phyloP scores from a whole-genome alignment of 2,329 filamentous ascomycete species.

The Phoma sp. region DNA sequence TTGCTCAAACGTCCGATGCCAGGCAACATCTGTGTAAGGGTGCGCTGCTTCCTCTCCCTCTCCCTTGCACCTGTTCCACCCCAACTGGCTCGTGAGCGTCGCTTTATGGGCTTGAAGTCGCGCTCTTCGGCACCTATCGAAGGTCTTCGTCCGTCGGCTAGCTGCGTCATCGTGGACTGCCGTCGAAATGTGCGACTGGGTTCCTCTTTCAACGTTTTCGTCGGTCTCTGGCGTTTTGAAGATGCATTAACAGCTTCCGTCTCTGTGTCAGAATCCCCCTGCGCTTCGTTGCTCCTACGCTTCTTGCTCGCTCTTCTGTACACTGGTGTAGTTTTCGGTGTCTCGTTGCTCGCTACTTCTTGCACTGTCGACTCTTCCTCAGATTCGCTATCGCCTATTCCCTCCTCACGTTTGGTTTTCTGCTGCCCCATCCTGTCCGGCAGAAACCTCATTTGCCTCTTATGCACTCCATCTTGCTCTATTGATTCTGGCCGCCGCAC shows the following conservation, averaged over 20 bases:
- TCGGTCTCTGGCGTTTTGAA: conserved; percentile 32
- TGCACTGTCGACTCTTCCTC: not conserved
- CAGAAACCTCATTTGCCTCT: conserved; percentile 38
- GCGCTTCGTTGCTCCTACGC: conserved; percentile 18
- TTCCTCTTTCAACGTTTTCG: conserved; percentile 8
- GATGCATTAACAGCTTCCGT: conserved; percentile 9
- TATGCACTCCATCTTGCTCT: conserved; percentile 25
- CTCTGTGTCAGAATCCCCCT: conserved; percentile 12
- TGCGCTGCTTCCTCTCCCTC: conserved; percentile 37
- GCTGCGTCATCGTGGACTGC: conserved; percentile 49
- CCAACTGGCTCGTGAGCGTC: conserved; percentile 30
- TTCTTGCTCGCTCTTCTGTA: conserved; percentile 25
- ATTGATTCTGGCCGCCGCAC: conserved; percentile 31
- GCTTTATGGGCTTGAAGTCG: conserved; percentile 33
- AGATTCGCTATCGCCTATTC: conserved; percentile 14
- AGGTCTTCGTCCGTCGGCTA: conserved; percentile 36
- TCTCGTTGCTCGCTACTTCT: not conserved
- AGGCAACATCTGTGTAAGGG: conserved; percentile 47
- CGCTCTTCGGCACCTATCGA: conserved; percentile 28
- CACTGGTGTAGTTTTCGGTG: not conserved
- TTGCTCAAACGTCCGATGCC: conserved; percentile 27
- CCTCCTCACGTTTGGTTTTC: conserved; percentile 20
- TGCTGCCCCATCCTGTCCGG: conserved; percentile 36
- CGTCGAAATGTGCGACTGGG: conserved; percentile 27
- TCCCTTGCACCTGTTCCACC: conserved; percentile 20